Evolutionary conservation across 495 filamentous ascomycete genomes (phyloP), one percentile per base, ranked within the genome.

Genomic region (Xylaria telfairii): DNA sequence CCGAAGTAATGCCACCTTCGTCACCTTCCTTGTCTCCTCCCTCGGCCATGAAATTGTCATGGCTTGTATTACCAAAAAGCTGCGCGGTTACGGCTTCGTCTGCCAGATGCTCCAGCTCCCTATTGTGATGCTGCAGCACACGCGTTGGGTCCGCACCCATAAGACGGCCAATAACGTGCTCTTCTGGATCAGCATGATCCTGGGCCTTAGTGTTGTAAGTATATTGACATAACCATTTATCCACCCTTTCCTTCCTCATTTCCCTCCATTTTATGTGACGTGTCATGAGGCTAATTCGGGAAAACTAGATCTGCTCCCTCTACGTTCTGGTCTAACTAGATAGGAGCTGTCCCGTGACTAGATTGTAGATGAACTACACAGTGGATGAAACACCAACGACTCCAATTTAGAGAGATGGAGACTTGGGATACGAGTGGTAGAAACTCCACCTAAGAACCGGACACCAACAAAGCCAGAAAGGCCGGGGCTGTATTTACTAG

Each of bases 61-160:
- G 93, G 93, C 92, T 41, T 98, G 95, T 77, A 98, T 99, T 78
- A 98, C 95, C 59, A 95, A 98, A 84, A 98, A 99, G 81, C 83
- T 99, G 47, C 85, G 96, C 34, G 96, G 96, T 1, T 98, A 98
- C 77, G 96, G 96, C 7, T 96, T 97, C 78, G 74, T 96, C 15
- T 91, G 92, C 65, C 94, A 97, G 90, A 99, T 99, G 96, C 80
- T 95, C 68, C 96, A 99, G 83, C 83, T 99, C 69, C 96, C 96
- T 0, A 96, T 98, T 71, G 92, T 98, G 60, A 91, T 95, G 77
- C 81, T 98, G 53, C 96, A 99, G 84, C 87, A 92, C 71, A 93
- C 91, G 1, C 86, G 83, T 72, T 92, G 89, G 79, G 87, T 98
- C 65, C 86, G 90, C 71, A 89, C 91, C 19, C 86, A 89, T 70